Conservation (phyloP, 2,329 filamentous ascomycete genomes). For the Orbilia javanica region DNA sequence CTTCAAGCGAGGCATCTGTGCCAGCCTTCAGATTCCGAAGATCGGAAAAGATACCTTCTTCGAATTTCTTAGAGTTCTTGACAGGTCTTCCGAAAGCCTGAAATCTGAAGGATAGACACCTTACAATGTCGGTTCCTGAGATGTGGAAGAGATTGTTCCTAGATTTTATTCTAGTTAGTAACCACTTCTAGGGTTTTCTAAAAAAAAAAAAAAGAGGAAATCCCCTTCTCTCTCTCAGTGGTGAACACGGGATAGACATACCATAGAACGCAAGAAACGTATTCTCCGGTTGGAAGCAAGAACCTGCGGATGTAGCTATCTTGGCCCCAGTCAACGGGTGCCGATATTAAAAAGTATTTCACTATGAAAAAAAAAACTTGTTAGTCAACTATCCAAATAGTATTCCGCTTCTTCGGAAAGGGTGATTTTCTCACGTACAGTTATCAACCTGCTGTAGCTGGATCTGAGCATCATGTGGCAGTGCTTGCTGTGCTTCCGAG, state of each 20-base stretch:
- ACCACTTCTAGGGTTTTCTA: background rate
- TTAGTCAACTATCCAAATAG: slow-evolving; percentile 24
- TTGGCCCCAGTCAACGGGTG: slow-evolving; percentile 95
- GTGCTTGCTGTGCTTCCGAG: slow-evolving; percentile 93
- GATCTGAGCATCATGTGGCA: slow-evolving; percentile 96
- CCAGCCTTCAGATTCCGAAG: slow-evolving; percentile 97
- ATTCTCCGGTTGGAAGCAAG: slow-evolving; percentile 95
- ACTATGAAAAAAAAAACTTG: slow-evolving; percentile 71
- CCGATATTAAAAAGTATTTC: slow-evolving; percentile 99
- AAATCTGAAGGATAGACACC: slow-evolving; percentile 97
- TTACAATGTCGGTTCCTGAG: slow-evolving; percentile 97
- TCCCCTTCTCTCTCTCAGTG: too few species aligned
- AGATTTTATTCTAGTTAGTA: slow-evolving; percentile 29
- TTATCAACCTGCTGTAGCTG: slow-evolving; percentile 98
- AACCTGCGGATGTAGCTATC: slow-evolving; percentile 98
- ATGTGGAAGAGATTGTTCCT: slow-evolving; percentile 99
- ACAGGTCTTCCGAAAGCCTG: slow-evolving; percentile 98
- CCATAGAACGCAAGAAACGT: slow-evolving; percentile 98
- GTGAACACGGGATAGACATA: slow-evolving; percentile 65
- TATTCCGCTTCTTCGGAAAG: background rate
- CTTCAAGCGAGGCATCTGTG: slow-evolving; percentile 96
- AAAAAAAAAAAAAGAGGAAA: too few species aligned
- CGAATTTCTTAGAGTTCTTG: slow-evolving; percentile 99
- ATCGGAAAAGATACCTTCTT: slow-evolving; percentile 99
- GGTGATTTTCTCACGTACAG: slow-evolving; percentile 72